Conservation (phyloP, 2,329 filamentous ascomycete genomes). For the Zasmidium citrigriseum region DNA sequence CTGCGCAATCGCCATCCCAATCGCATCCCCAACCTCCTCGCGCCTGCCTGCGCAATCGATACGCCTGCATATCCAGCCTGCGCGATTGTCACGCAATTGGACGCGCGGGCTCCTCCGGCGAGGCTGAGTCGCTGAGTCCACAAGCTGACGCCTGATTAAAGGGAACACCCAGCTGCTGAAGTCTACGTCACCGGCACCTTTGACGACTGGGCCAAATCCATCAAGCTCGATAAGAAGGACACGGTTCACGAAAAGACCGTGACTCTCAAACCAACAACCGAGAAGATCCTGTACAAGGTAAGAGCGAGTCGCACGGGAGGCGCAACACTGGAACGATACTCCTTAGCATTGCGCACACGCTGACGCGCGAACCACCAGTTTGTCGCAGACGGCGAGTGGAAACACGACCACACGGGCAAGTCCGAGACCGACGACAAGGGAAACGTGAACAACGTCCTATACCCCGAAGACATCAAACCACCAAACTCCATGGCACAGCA, state of each 20-base stretch:
- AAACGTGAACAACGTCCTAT: conserved; percentile 92
- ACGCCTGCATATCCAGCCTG: neutral
- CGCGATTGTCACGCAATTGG: neutral
- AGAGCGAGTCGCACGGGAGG: conserved; percentile 26
- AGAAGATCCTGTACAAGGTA: conserved; percentile 96
- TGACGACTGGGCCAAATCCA: conserved; percentile 87
- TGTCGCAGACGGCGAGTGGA: conserved; percentile 91
- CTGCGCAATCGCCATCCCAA: neutral
- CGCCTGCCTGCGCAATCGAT: neutral
- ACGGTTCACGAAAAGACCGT: conserved; percentile 79
- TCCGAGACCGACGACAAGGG: conserved; percentile 80
- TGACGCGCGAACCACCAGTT: conserved; percentile 61
- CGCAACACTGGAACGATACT: neutral
- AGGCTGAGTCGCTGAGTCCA: neutral
- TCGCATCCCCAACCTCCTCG: neutral
- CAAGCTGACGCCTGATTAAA: neutral
- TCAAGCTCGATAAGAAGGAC: conserved; percentile 76
- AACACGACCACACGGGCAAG: conserved; percentile 75
- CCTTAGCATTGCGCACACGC: neutral
- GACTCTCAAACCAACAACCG: conserved; percentile 59
- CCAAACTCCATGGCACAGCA: conserved; percentile 43
- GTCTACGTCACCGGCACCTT: conserved; percentile 96
- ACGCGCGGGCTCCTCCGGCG: neutral
- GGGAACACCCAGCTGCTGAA: conserved; percentile 69
- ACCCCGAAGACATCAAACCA: conserved; percentile 67